Evolutionary conservation across 345 rosid genomes (phyloP), one percentile per base, ranked within the genome.

Genomic region (Fremontodendron californicum): DNA sequence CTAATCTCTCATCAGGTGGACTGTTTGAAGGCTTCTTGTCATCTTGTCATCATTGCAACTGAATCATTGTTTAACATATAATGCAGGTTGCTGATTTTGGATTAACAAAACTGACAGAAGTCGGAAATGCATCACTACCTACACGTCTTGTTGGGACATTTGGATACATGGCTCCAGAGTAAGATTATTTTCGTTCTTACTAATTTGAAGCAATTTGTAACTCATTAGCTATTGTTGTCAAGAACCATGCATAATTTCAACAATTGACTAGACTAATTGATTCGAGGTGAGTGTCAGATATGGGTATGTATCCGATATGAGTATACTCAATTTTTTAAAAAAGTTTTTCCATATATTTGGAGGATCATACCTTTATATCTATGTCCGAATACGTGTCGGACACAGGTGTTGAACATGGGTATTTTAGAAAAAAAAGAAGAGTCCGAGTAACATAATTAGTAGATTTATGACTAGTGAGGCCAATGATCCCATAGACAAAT

Each of bases 91-190:
- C 99, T 15, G 99, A 91, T 89, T 96, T 96, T 79, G 98, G 99
- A 45, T 89, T 96, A 78, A 84, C 99, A 39, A 96, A 92, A 76
- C 86, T 96, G 71, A 90, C 95, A 42, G 94, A 93, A 82, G 92
- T 90, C n/a, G 99, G 96, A 80, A 81, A 91, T 78, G 11, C 86
- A 61, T 87, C 93, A 0, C 84, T 88, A 13, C 91, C 82, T 21
- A 87, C 97, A 23, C 90, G 92, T 72, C 94, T 94, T 51, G 94
- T 92, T 84, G 98, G 99, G 35, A 96, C 99, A 67, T 96, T 96
- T 84, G 99, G 99, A 83, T 96, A 96, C 84, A 96, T 96, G 99
- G 91, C 99, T n/a, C 99, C 98, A 0, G 99, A 96, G 99, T 93
- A 88, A 87, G 92, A 76, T 79, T 27, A 49, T 43, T 65, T 73